Base-by-base conservation (phyloP, 2,329 filamentous ascomycete genomes). In the Cordyceps pruinosa region DNA sequence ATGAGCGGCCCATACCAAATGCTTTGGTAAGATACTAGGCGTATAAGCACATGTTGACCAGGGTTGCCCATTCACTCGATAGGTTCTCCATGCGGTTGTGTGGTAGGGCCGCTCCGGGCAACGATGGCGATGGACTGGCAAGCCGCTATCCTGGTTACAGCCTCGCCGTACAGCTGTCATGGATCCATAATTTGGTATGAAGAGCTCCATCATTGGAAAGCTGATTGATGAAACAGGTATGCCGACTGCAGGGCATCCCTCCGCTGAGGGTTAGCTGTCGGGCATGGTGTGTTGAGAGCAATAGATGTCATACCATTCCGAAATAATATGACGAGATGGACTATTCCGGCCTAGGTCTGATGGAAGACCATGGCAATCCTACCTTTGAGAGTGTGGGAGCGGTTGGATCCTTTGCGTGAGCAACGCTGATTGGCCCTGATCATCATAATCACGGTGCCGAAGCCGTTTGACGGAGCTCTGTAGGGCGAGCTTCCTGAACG, bases 1-100 rank as follows among this genome's bases (percentile, higher is more conserved):
- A 57, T 50, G 54, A 57, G 37, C 54, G 54, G 54, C 54, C 54
- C 54, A 57, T 45, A 57, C 46, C 54, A 57, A 57, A 57, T 50
- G 54, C 46, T 57, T 57, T 45, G 54, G 54, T 57, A 37, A 57
- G 54, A 57, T 50, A 45, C 54, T 57, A 57, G 54, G 15, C 37
- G 39, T 57, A 57, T 57, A 57, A 57, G 54, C 54, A 25, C 54
- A 57, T 50, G 39, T 39, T 35, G 45, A 57, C 46, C 37, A 57
- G 46, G 54, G 35, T 49, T 56, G 41, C 37, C 45, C 28, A 26
- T 26, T 49, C 6, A 26, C 37, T 21, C 17, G 54, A 57, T 35
- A 37, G n/a, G 28, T 48, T n/a, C 17, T 42, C 35, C 53, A 57
- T 57, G 54, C 50, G 54, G 54, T n/a, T 28, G 30, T 50, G 46